phyloP scores from a whole-genome alignment of 75 land plant species.

The Larix kaempferi region DNA sequence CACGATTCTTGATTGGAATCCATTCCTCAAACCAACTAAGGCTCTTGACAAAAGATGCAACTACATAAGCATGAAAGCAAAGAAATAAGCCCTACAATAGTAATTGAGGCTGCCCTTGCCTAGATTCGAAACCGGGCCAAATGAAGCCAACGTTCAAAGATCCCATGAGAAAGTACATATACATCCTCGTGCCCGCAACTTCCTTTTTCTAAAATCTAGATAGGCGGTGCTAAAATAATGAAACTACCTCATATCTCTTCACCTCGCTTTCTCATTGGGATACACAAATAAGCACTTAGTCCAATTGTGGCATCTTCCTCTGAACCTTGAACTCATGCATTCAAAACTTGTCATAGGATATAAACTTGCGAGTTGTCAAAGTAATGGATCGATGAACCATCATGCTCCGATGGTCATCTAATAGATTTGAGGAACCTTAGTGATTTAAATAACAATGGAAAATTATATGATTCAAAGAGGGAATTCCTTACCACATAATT shows the following conservation, averaged over 20 bases:
- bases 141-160: constrained; percentile 89
- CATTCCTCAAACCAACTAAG: constrained; percentile 13
- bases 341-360: constrained; percentile 66
- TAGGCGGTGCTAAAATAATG: constrained; percentile 63
- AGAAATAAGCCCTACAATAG: constrained; percentile 43
- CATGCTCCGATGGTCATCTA: no score
- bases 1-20: no score
- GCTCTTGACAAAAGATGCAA: no score
- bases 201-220: constrained; percentile 59
- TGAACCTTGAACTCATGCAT: constrained; percentile 82
- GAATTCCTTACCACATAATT: no score
- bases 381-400: constrained; percentile 7
- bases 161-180: constrained; percentile 70
- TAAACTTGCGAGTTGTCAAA: no score
- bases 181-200: constrained; percentile 51
- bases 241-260: constrained; percentile 66
- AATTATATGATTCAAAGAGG: no score
- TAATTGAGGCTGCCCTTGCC: constrained; percentile 70
- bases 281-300: constrained; percentile 80
- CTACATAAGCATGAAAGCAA: constrained; percentile 59
- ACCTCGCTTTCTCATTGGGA: constrained; percentile 75
- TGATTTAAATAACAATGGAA: no score
- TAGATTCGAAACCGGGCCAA: constrained; percentile 65
- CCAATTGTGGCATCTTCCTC: constrained; percentile 77
- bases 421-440: no score